Base-by-base conservation (phyloP, 345 rosid genomes). In the Diplotaxis tenuifolia region DNA sequence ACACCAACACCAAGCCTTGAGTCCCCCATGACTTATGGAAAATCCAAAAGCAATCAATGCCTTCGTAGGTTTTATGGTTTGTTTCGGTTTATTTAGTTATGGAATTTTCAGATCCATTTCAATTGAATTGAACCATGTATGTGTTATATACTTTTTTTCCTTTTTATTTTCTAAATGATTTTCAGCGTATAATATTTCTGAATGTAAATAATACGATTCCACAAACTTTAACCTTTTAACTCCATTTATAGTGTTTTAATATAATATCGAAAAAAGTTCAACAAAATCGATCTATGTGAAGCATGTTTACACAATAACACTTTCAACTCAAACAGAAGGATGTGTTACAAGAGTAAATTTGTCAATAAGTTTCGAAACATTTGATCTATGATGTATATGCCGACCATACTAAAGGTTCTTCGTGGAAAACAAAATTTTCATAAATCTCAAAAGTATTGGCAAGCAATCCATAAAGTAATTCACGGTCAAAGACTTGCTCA, bases 21-120 rank as follows among this genome's bases (percentile, higher is more conserved):
- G 61, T 64, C 75, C 65, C 79, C 65, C 79, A 75, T 76, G 66
- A 16, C 60, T 23, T 61, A 57, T 66, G 67, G 71, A 70, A 10
- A 65, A 4, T 18, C 56, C 56, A 57, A 76, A 63, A 71, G 62
- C 72, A 56, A 56, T 19, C 72, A 56, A 56, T 19, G 20, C 22
- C 28, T 55, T 22, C 16, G 20, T 77, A 58, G 49, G 38, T 71
- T 59, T 65, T 27, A 57, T 56, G 19, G 32, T 65, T 70, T 38
- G 22, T 70, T 63, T 76, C 75, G 9, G 75, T 76, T 76, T 76
- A 52, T 64, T 76, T 76, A 75, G 75, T 70, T 70, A 76, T 60
- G 36, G 0, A 0, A 45, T 22, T 47, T 25, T 54, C 29, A 69
- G 60, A 54, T 75, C 68, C 55, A 16, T 75, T 67, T 32, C 34